Evolutionary conservation across 441 rosid species (phyloP).

Genomic region (Erysimum cheiri): DNA sequence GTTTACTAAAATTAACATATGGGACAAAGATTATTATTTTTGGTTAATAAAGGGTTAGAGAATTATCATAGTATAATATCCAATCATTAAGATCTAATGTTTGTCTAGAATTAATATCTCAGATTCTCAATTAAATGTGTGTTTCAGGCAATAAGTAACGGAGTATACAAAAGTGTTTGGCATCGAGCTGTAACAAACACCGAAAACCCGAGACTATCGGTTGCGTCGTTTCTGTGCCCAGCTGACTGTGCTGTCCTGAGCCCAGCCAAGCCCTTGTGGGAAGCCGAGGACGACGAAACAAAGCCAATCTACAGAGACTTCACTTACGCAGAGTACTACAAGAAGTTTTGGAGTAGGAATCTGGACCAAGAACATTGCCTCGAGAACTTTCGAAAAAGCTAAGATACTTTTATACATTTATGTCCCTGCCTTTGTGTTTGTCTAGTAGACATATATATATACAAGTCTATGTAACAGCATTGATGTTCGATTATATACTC

Average conservation of each 20-base stretch:
- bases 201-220: constrained; percentile 54
- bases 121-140: not conserved
- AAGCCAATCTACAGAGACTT: constrained; percentile 57
- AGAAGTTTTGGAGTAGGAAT: constrained; percentile 67
- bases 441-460: not conserved
- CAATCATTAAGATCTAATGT: not conserved
- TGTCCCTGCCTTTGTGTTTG: not conserved
- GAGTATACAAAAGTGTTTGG: constrained; percentile 71
- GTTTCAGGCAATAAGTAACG: constrained; percentile 67
- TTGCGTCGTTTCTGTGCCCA: constrained; percentile 69
- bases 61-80: too few species aligned
- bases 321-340: constrained; percentile 71
- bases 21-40: too few species aligned
- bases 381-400: constrained; percentile 57
- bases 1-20: too few species aligned
- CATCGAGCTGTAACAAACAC: constrained; percentile 63
- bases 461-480: not conserved
- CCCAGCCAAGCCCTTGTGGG: constrained; percentile 50
- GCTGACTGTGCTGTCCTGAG: constrained; percentile 51
- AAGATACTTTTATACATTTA: constrained; percentile 9
- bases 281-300: constrained; percentile 30
- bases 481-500: not conserved
- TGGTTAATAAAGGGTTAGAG: too few species aligned
- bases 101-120: not conserved
- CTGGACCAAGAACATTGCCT: constrained; percentile 71